Evolutionary conservation across 2,329 filamentous ascomycete species (phyloP), one percentile per base, ranked within the genome.

Genomic region (Ophiostoma sp.): DNA sequence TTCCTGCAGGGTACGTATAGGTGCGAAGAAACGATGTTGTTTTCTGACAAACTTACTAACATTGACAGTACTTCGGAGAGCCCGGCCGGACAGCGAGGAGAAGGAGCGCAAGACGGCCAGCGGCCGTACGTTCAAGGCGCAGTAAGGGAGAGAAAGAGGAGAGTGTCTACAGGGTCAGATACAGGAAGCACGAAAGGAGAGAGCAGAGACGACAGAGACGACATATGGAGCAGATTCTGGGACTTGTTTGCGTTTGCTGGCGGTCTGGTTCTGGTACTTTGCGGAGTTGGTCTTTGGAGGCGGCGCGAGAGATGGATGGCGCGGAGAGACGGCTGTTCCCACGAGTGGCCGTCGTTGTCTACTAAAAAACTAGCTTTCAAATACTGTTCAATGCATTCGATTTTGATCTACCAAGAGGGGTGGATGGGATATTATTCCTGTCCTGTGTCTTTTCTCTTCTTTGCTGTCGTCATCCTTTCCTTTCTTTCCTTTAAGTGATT

Each of bases 41-140:
- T 11, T 33, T 7, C 19, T 6, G 55, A 6, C 28, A 42, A 12
- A 5, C 1, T 2, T 28, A 33, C 69, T 73, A 68, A 73, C 6
- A 19, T 48, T 19, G 15, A 17, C 79, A 97, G 95, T 99, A n/a
- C 88, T 99, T 77, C 95, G 97, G 81, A 90, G 97, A 85, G 96
- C 96, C 75, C 89, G 96, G 79, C 97, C 96, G 59, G 96, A 99
- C 82, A 94, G 92, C 78, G 95, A 98, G 83, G 96, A 98, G 84
- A 95, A 95, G 85, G 97, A 99, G 85, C 91, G 93, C 80, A 99
- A 99, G 90, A 99, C 96, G 73, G 96, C 97, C 64, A 98, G 94
- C 82, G 96, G 96, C 76, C 90, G 96, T 79, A 97, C 95, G 59
- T 99, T 99, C 89, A 91, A 87, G 83, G 83, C 73, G 7, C 76